A percentile compares a stretch with the other conserved stretches of the same genome.
Conservation (phyloP, 2,329 filamentous ascomycete species). For the Tolypocladium cylindrosporum region DNA sequence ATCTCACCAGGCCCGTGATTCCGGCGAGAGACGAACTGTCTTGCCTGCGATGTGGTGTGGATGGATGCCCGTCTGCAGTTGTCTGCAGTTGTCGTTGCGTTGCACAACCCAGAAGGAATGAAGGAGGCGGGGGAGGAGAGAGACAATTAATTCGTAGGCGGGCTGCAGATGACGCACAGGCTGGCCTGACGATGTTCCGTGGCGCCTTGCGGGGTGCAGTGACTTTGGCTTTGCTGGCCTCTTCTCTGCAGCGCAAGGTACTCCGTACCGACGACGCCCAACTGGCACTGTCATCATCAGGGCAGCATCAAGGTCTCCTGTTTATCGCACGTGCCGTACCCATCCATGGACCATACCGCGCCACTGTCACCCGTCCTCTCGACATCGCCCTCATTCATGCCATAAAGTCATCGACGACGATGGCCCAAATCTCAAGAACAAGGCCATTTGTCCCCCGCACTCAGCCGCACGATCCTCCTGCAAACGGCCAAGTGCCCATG, state of each 20-base stretch:
- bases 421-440: too few species aligned
- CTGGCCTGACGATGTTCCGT: background rate
- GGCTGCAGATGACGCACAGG: background rate
- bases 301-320: background rate
- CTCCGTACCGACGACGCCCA: too few species aligned
- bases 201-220: background rate
- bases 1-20: background rate
- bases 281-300: background rate
- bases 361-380: background rate
- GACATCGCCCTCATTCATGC: background rate
- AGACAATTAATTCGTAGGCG: background rate
- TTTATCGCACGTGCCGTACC: background rate
- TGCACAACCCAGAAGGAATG: background rate
- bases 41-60: background rate
- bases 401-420: too few species aligned
- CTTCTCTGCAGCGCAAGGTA: background rate
- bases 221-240: background rate
- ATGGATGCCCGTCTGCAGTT: background rate
- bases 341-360: background rate
- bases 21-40: background rate
- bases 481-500: background rate
- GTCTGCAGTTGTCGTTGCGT: background rate
- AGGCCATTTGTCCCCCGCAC: background rate
- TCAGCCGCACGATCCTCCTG: background rate
- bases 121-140: background rate